Evolutionary conservation across 768 basidiomycete species (phyloP).

Genomic region (Cubamyces sp.): DNA sequence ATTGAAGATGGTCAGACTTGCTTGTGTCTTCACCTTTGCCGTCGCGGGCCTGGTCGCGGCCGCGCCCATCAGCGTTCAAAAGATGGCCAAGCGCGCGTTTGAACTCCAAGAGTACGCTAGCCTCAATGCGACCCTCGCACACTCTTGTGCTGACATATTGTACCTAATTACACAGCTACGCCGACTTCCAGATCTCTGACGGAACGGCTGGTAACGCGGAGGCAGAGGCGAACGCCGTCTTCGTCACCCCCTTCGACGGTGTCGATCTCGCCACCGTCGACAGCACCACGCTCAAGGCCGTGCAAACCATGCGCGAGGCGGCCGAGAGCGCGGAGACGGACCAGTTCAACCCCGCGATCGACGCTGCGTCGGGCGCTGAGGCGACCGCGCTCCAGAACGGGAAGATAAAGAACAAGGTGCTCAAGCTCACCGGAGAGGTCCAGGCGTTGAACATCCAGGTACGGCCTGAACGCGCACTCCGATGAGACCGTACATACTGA

Average conservation of each 20-base stretch:
- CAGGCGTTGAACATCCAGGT: constrained; percentile 43
- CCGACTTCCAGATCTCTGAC: constrained; percentile 46
- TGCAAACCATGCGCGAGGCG: constrained; percentile 41
- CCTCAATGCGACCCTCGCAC: no score
- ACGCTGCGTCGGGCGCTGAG: constrained; percentile 38
- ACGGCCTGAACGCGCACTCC: not conserved
- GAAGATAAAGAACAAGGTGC: constrained; percentile 51
- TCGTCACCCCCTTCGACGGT: constrained; percentile 40
- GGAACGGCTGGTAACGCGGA: constrained; percentile 41
- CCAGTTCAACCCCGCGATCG: constrained; percentile 42
- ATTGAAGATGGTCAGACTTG: constrained; percentile 21
- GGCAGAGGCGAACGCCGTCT: constrained; percentile 43
- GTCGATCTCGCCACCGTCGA: constrained; percentile 41
- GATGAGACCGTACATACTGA: not conserved
- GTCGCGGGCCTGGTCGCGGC: constrained; percentile 15
- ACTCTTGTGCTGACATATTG: no score
- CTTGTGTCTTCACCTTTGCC: constrained; percentile 10
- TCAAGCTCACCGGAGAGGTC: constrained; percentile 45
- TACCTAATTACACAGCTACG: constrained; percentile 34
- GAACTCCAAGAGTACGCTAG: constrained; percentile 11
- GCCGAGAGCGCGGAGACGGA: constrained; percentile 44
- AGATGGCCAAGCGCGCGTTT: constrained; percentile 16
- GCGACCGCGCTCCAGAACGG: constrained; percentile 41
- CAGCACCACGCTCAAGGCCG: constrained; percentile 30
- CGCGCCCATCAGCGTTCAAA: constrained; percentile 13